Percentiles rank a stretch among this genome's conserved stretches.
Conservation (phyloP, 495 filamentous ascomycete genomes). For the Hypoxylon perforatum region DNA sequence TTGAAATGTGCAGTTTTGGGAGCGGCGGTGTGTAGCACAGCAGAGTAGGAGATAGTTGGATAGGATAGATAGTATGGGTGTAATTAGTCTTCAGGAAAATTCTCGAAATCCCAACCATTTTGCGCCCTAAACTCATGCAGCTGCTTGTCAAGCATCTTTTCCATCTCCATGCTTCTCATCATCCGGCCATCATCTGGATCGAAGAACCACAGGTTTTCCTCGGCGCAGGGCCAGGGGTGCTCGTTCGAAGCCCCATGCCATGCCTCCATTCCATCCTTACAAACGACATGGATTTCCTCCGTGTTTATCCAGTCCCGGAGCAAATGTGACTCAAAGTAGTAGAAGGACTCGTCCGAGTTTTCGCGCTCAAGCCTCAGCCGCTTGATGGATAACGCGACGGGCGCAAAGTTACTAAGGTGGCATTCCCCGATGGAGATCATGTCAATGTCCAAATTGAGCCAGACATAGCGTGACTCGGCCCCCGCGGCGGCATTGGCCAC, state of each 20-base stretch:
- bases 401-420: neutral
- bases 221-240: slow-evolving; percentile 14
- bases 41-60: too few relatives aligned
- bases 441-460: slow-evolving; percentile 41
- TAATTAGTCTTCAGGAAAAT: neutral
- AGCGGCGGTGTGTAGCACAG: too few relatives aligned
- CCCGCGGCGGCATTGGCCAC: slow-evolving; percentile 10
- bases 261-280: slow-evolving; percentile 10
- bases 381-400: slow-evolving; percentile 19
- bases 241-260: slow-evolving; percentile 17
- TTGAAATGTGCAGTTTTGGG: too few relatives aligned
- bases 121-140: neutral
- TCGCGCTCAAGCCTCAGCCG: slow-evolving; percentile 30
- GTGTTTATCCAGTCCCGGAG: slow-evolving; percentile 11
- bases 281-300: slow-evolving; percentile 22
- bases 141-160: slow-evolving; percentile 1
- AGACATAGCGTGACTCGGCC: slow-evolving; percentile 35
- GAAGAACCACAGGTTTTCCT: slow-evolving; percentile 21
- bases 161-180: slow-evolving; percentile 22
- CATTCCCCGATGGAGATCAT: slow-evolving; percentile 35
- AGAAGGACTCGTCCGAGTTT: slow-evolving; percentile 19
- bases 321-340: slow-evolving; percentile 2
- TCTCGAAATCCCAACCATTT: neutral
- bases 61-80: neutral
- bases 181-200: slow-evolving; percentile 21